Base-by-base conservation (phyloP, 352 stramenopile genomes). In the Pythium folliculosum region DNA sequence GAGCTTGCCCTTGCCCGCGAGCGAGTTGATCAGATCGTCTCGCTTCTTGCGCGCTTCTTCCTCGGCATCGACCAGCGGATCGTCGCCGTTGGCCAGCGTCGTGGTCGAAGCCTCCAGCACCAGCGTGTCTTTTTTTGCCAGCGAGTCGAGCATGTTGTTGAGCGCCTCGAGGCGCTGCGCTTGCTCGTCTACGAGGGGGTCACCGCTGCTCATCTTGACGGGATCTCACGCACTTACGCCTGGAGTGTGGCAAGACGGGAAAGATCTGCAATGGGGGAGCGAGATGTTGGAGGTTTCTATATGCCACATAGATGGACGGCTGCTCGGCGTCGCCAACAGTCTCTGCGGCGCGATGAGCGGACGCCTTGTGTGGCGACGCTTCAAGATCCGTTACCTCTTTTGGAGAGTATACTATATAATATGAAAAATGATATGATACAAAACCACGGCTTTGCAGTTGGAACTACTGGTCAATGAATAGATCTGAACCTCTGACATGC, bases 61-160 rank as follows among this genome's bases (percentile, higher is more conserved):
- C 14, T 63, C 17, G 9, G 27, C 37, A 55, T 53, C 43, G 5
- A 55, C 51, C 13, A 58, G 17, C 13, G 56, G 56, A 53, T 63
- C 56, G 8, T 53, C 56, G 16, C 56, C 43, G 16, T 51, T 14
- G 12, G 22, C 32, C 8, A 50, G 5, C 5, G 52, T 14, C 5
- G 52, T 5, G 14, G 2, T 47, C 44, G 35, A 43, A 8, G 19
- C 47, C 35, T 52, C 48, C 22, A 60, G 48, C 35, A 67, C 35
- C 14, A 30, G 2, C 6, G 37, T 21, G 17, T 35, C 52, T 32
- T 49, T 50, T 1, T 22, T 37, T 25, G 43, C 44, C 30, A 69
- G 62, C 25, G 53, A 63, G 30, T 57, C 47, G 27, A 70, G n/a
- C 17, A 70, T 35, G 16, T 61, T 54, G 48, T 70, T 48, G 38